Base-by-base conservation (phyloP, 192 early-diverging fungal species). In the Obelidium mucronatum region DNA sequence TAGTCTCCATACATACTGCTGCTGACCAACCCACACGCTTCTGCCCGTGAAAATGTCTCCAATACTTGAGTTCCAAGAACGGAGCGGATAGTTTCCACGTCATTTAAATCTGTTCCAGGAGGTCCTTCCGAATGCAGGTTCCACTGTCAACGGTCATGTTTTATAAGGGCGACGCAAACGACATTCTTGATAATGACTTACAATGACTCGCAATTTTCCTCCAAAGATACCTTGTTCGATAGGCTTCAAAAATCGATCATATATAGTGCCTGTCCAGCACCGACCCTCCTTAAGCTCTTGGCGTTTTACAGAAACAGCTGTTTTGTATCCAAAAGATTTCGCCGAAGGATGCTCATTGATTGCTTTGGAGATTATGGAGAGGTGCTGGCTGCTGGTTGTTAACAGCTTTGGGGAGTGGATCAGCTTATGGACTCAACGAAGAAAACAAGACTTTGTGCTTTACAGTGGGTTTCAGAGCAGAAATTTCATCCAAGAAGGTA, bases 171-270 rank as follows among this genome's bases (percentile, higher is more conserved):
- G 31, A 19, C 62, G 62, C 28, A 40, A n/a, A n/a, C n/a, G n/a
- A n/a, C n/a, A n/a, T n/a, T n/a, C n/a, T n/a, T n/a, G n/a, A 64
- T 1, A 39, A 26, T 5, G 11, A 64, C 69, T 59, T 28, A 72
- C 69, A 72, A 72, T 72, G 28, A 17, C 54, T 58, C 69, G 8
- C 54, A 72, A 1, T n/a, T 35, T 8, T 6, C 69, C 69, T 54
- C 69, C 69, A 58, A 72, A 58, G 26, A 51, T 26, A 13, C n/a
- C 35, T 8, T 58, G 54, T 30, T 72, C 48, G 36, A 72, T 72
- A 11, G 54, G 24, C 3, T 35, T 36, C 30, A 72, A 58, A 39
- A 72, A 59, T 4, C 40, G 13, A 58, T 72, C 69, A 26, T 19
- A 55, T 8, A 22, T 28, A 13, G 69, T 72, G 4, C 56, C 56